Conservation (phyloP, 345 rosid species). For the Lumnitzera racemosa region DNA sequence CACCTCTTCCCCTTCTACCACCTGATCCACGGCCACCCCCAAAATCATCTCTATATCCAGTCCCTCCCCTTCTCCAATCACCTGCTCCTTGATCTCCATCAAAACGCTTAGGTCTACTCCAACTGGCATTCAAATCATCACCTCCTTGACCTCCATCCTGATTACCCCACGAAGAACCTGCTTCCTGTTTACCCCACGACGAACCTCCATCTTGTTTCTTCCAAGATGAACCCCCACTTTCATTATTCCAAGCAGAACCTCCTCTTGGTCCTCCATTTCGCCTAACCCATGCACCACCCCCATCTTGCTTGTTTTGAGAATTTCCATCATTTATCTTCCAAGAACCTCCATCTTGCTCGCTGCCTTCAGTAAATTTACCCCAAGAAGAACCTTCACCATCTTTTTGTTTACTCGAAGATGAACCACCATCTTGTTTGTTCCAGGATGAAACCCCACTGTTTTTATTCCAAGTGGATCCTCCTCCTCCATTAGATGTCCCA, state of each 20-base stretch:
- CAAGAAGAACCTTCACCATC: slow-evolving; percentile 15
- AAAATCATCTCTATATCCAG: slow-evolving; percentile 4
- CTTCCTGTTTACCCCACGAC: background rate
- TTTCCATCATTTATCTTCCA: slow-evolving; percentile 3
- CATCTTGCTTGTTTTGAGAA: background rate
- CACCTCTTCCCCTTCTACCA: slow-evolving; percentile 30
- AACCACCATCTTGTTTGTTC: slow-evolving; percentile 6
- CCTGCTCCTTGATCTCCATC: slow-evolving; percentile 10
- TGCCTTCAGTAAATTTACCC: slow-evolving; percentile 8
- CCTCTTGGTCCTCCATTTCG: background rate
- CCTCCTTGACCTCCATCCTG: slow-evolving; percentile 1
- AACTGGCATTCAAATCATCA: no score
- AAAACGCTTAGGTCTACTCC: background rate
- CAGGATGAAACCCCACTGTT: slow-evolving; percentile 13
- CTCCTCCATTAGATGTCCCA: background rate
- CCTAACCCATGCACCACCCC: no score
- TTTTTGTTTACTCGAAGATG: slow-evolving; percentile 10
- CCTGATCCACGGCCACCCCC: slow-evolving; percentile 31
- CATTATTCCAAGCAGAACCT: no score
- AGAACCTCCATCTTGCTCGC: slow-evolving; percentile 7
- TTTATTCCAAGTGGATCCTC: background rate
- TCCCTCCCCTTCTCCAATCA: slow-evolving; percentile 15
- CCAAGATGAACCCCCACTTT: slow-evolving; percentile 10
- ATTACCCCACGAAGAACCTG: background rate
- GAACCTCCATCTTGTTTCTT: slow-evolving; percentile 4